Evolutionary conservation across 352 stramenopile genomes (phyloP).

Genomic region (Phytopythium helicoides): DNA sequence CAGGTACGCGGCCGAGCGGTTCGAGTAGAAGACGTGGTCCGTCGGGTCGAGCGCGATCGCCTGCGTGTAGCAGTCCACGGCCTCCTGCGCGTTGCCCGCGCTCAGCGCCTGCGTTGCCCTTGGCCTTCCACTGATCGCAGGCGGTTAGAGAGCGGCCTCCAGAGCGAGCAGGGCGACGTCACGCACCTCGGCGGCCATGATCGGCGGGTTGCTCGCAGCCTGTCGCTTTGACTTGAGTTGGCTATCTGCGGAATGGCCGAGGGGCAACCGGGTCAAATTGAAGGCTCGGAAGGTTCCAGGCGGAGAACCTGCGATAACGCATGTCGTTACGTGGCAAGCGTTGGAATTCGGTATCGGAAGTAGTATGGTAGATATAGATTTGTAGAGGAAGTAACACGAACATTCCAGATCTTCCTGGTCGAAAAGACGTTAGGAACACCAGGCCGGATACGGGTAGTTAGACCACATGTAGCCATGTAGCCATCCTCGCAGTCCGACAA

Average conservation of each 20-base stretch:
- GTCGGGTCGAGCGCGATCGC: slow-evolving; percentile 94
- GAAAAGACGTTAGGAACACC: background rate
- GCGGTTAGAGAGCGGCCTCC: background rate
- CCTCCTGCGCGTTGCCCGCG: slow-evolving; percentile 91
- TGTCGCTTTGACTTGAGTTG: too few species aligned
- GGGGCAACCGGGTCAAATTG: too few species aligned
- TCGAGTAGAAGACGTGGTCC: slow-evolving; percentile 99
- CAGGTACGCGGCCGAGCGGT: slow-evolving; percentile 98
- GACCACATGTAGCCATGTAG: background rate
- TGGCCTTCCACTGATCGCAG: slow-evolving; percentile 83
- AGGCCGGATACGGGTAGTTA: background rate
- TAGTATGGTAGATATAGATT: background rate
- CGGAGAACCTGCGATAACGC: background rate
- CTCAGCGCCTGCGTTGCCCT: slow-evolving; percentile 96
- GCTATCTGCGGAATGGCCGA: too few species aligned
- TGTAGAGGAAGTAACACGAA: slow-evolving; percentile 7
- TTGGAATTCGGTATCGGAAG: background rate
- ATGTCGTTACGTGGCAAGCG: background rate
- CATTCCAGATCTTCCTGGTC: slow-evolving; percentile 22
- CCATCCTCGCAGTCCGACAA: too few species aligned
- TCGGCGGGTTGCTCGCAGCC: too few species aligned
- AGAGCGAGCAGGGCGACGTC: background rate
- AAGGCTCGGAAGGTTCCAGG: too few species aligned
- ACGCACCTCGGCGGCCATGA: slow-evolving; percentile 3
- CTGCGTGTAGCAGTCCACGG: slow-evolving; percentile 96